phyloP scores from a whole-genome alignment of 2,329 filamentous ascomycete species.

The Trichoderma semiorbis region DNA sequence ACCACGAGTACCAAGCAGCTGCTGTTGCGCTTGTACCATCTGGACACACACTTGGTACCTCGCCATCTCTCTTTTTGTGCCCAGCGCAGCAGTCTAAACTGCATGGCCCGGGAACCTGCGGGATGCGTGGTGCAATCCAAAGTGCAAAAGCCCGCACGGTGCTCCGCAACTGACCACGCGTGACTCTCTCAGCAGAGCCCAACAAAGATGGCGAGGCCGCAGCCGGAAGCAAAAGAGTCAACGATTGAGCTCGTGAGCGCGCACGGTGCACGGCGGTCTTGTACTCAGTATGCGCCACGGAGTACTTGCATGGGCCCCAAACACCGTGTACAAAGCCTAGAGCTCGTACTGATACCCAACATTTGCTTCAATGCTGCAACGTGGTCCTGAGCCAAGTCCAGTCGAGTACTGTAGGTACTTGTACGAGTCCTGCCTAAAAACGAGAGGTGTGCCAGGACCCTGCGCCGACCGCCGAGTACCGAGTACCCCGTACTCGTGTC shows the following conservation, averaged over 20 bases:
- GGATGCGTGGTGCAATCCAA: background rate
- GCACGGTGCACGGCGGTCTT: constrained; percentile 1
- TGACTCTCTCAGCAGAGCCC: background rate
- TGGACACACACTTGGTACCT: background rate
- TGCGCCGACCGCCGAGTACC: background rate
- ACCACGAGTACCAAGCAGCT: no score
- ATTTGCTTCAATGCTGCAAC: background rate
- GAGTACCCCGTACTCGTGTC: background rate
- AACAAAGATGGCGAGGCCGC: background rate
- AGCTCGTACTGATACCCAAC: constrained; percentile 11
- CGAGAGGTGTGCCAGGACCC: background rate
- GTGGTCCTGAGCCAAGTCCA: background rate
- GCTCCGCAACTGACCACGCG: constrained; percentile 13
- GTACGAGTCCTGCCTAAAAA: background rate
- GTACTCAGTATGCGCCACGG: background rate
- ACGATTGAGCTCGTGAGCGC: background rate
- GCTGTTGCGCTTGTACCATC: background rate
- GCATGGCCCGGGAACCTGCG: constrained; percentile 12
- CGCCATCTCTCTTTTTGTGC: background rate
- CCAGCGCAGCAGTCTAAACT: background rate
- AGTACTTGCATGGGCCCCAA: constrained; percentile 15
- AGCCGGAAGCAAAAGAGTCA: background rate
- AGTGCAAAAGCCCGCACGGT: constrained; percentile 8
- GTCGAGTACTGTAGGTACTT: background rate
- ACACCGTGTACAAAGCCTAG: constrained; percentile 8